Percentiles rank a stretch among this genome's conserved stretches.
Evolutionary conservation across 2,329 filamentous ascomycete species (phyloP).

Genomic region (Colletotrichum tropicicola): DNA sequence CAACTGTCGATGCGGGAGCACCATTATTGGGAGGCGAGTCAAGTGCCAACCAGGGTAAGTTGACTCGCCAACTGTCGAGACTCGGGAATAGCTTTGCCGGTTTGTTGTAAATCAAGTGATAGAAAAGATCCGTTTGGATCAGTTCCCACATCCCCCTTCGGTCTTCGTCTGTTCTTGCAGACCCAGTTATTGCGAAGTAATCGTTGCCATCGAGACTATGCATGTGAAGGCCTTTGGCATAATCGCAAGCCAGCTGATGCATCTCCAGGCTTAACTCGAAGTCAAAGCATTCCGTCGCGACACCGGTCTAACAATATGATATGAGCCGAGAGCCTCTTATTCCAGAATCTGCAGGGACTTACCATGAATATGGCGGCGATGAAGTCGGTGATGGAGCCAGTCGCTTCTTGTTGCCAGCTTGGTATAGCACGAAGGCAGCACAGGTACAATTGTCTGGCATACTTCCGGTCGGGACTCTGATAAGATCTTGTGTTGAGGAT

Average conservation of each 20-base stretch:
- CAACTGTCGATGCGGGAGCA: slow-evolving; percentile 34
- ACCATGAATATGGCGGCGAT: slow-evolving; percentile 42
- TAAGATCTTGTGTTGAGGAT: slow-evolving; percentile 9
- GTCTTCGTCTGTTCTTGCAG: slow-evolving; percentile 32
- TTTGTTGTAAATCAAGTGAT: slow-evolving; percentile 41
- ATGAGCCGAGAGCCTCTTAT: neutral
- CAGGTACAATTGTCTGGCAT: slow-evolving; percentile 37
- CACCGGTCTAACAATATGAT: slow-evolving; percentile 32
- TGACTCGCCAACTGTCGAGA: slow-evolving; percentile 40
- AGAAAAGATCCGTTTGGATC: slow-evolving; percentile 43
- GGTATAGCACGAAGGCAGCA: slow-evolving; percentile 41
- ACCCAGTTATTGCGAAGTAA: slow-evolving; percentile 7
- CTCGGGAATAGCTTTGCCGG: slow-evolving; percentile 37
- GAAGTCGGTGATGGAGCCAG: slow-evolving; percentile 39
- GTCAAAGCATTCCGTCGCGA: slow-evolving; percentile 41
- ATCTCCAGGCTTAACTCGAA: slow-evolving; percentile 41
- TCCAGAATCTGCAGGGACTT: neutral
- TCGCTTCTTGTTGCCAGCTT: slow-evolving; percentile 40
- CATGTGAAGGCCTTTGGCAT: slow-evolving; percentile 40
- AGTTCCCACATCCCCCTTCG: slow-evolving; percentile 43
- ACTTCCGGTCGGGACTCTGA: slow-evolving; percentile 26
- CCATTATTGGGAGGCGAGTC: slow-evolving; percentile 31
- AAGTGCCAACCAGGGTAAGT: slow-evolving; percentile 41
- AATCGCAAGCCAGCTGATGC: slow-evolving; percentile 40
- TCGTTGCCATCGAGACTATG: slow-evolving; percentile 40